phyloP scores from a whole-genome alignment of 169 alveolate genomes.

The Haemoproteus tartakovskyi region DNA sequence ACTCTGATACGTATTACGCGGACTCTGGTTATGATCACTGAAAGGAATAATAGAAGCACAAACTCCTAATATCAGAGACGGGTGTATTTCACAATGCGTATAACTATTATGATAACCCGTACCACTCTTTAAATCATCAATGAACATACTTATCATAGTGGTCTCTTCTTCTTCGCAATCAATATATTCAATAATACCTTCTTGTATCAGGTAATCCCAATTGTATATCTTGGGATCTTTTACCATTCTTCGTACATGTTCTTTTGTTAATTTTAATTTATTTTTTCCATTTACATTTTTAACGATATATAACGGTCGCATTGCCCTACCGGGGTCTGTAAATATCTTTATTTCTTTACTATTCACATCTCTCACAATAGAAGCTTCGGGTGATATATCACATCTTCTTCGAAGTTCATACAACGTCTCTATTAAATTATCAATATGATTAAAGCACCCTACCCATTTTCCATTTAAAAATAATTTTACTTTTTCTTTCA shows the following conservation, averaged over 20 bases:
- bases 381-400: constrained; percentile 93
- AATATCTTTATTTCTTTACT: constrained; percentile 93
- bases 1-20: constrained; percentile 99
- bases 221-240: constrained; percentile 80
- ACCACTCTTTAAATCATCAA: constrained; percentile 83
- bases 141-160: constrained; percentile 92
- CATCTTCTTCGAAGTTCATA: constrained; percentile 95
- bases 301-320: constrained; percentile 96
- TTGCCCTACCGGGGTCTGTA: constrained; percentile 99
- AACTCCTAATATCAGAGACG: constrained; percentile 96
- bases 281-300: too few relatives aligned
- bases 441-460: constrained; percentile 91
- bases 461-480: constrained; percentile 93
- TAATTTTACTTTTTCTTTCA: constrained; percentile 78
- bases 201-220: constrained; percentile 66
- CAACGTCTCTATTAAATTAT: constrained; percentile 85
- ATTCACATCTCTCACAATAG: constrained; percentile 90
- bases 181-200: constrained; percentile 97
- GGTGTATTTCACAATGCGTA: constrained; percentile 99
- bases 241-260: constrained; percentile 65
- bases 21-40: constrained; percentile 99
- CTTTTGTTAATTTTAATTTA: constrained; percentile 75
- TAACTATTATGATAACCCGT: too few relatives aligned
- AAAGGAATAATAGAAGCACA: constrained; percentile 99
- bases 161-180: constrained; percentile 99